Base-by-base conservation (phyloP, 257 asterid species). In the Catharanthus roseus region DNA sequence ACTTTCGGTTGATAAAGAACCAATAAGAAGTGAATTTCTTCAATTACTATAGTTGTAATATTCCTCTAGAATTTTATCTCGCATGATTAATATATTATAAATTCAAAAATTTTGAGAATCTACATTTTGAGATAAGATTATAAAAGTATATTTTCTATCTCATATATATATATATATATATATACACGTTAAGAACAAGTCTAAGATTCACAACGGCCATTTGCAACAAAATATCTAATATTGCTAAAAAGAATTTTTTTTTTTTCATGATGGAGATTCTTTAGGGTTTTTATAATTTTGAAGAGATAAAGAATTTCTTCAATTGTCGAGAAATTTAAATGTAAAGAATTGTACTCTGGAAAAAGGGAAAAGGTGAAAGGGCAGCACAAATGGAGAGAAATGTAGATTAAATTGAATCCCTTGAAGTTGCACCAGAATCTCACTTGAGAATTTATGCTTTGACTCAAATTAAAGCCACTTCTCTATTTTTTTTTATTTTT, bases 201-300 rank as follows among this genome's bases (percentile, higher is more conserved):
- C 66, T 73, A 38, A 53, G 72, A 65, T 65, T 65, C 77, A 54
- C 31, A 54, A 2, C 8, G 5, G 23, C 75, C 50, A 71, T 72
- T 47, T 47, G 69, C 29, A 31, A 47, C 21, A 49, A 15, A 49
- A n/a, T n/a, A 49, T 49, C 55, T 49, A 18, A 49, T 49, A 23
- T 49, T 49, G 8, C 26, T 38, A 39, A 3, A 16, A 45, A n/a
- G n/a, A 10, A 4, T 44, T 44, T 44, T 45, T 12, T 45, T 45
- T 45, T 45, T 10, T 10, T 12, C 5, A 41, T 41, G 10, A 12
- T 41, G 9, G 41, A 38, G 7, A 38, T 38, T 45, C 21, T 38
- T 50, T 66, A 45, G 54, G 33, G 28, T 13, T 6, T 41, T n/a
- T n/a, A n/a, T 64, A 4, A 64, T 10, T 6, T 12, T 9, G 1